Conservation (phyloP, 75 land plant genomes). For the Picea glauca region DNA sequence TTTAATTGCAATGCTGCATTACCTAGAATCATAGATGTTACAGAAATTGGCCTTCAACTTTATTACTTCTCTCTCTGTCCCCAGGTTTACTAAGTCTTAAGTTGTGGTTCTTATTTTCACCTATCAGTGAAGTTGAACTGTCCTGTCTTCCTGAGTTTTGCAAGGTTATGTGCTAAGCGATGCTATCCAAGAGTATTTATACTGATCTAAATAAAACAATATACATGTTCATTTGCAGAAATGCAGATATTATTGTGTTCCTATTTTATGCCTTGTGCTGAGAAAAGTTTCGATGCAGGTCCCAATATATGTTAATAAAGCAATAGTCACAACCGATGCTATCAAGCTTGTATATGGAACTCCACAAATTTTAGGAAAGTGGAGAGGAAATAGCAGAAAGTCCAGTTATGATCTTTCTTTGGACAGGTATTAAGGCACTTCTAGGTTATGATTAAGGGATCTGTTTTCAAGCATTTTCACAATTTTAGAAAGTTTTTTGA, state of each 20-base stretch:
- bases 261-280: background rate
- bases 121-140: background rate
- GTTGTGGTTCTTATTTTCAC: background rate
- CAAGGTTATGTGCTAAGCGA: background rate
- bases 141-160: background rate
- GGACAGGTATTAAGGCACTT: conserved; percentile 31
- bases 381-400: conserved; percentile 20
- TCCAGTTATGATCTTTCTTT: conserved; percentile 35
- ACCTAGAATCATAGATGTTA: background rate
- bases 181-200: background rate
- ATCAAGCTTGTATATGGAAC: conserved; percentile 42
- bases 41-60: background rate
- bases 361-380: conserved; percentile 10
- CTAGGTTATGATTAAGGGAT: background rate
- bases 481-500: background rate
- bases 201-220: background rate
- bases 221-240: background rate
- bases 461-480: background rate
- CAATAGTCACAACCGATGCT: conserved; percentile 58
- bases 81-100: background rate
- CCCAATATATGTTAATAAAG: conserved; percentile 66
- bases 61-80: background rate
- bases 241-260: background rate
- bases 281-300: conserved; percentile 24
- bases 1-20: no score